These are phyloP conservation scores for Neofusicoccum sp. DNA, from an alignment of 2,329 filamentous ascomycete species.

Conservation along the genomic window DNA sequence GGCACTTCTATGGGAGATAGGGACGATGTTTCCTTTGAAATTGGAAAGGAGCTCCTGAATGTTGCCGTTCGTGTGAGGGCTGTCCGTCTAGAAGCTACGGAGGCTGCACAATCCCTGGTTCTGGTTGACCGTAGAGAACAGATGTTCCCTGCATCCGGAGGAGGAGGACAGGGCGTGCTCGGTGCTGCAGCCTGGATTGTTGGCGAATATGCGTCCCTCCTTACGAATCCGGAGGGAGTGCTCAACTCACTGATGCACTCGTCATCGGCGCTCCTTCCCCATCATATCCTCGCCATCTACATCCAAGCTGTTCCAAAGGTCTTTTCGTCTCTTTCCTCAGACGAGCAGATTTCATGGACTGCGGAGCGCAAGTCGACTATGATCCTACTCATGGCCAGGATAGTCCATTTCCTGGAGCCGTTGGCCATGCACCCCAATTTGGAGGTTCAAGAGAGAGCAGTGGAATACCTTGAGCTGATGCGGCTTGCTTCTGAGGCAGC, in stretches of 20 bases:
- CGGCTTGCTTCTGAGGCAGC: constrained; percentile 83
- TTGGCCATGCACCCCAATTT: constrained; percentile 80
- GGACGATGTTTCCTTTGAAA: constrained; percentile 63
- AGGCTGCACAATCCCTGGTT: constrained; percentile 77
- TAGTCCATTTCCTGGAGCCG: constrained; percentile 80
- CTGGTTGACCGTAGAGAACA: constrained; percentile 63
- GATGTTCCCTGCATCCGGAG: constrained; percentile 56
- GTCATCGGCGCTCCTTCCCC: constrained; percentile 59
- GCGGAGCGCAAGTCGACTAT: constrained; percentile 72
- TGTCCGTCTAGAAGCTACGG: constrained; percentile 76
- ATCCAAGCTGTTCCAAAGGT: constrained; percentile 86
- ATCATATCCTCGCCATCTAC: constrained; percentile 74
- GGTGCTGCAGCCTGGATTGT: constrained; percentile 81
- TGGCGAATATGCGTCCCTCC: constrained; percentile 80
- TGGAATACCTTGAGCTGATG: constrained; percentile 88
- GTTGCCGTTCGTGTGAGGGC: constrained; percentile 89
- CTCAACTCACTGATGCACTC: constrained; percentile 74
- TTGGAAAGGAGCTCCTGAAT: constrained; percentile 85
- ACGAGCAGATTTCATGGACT: constrained; percentile 69
- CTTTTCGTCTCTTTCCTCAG: constrained; percentile 71
- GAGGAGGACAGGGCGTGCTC: constrained; percentile 64
- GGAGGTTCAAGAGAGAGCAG: constrained; percentile 92
- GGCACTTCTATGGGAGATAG: constrained; percentile 19
- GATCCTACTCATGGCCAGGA: constrained; percentile 75
- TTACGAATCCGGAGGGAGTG: constrained; percentile 70